Percentiles rank a stretch among this genome's conserved stretches.
These are phyloP conservation scores for Ciborinia camelliae DNA, from an alignment of 2,329 filamentous ascomycete species.

Conservation along the genomic window DNA sequence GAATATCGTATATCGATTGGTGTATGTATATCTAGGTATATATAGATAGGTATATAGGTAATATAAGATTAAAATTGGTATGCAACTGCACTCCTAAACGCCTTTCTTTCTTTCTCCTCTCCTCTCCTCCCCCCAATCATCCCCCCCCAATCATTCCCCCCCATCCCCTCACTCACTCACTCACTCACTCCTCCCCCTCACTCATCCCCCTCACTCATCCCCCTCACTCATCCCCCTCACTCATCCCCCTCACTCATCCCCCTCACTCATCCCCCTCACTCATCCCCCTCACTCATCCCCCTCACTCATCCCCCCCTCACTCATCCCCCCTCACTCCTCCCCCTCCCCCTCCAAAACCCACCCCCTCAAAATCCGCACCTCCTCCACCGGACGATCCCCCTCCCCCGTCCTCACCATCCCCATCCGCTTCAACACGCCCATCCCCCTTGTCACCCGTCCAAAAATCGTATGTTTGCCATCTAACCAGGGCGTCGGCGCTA, in stretches of 20 bases:
- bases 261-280: not conserved
- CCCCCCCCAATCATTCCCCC: not conserved
- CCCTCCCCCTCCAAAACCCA: conserved; percentile 61
- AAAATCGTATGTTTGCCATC: conserved; percentile 98
- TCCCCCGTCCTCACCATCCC: conserved; percentile 78
- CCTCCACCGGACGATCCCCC: conserved; percentile 77
- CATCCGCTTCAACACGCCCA: conserved; percentile 82
- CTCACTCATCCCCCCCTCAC: not conserved
- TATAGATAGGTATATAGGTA: too few species aligned
- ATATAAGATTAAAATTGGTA: too few species aligned
- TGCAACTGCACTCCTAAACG: too few species aligned
- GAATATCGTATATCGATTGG: too few species aligned
- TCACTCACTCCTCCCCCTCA: conserved; percentile 57
- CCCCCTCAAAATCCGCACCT: conserved; percentile 76
- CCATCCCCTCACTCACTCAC: not conserved
- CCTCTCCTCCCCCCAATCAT: too few species aligned
- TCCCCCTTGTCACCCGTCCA: conserved; percentile 78
- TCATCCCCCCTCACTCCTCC: conserved; percentile 10
- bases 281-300: not conserved
- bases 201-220: too few species aligned
- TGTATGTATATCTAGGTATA: too few species aligned
- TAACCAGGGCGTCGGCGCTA: conserved; percentile 92
- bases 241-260: not conserved
- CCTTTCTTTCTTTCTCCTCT: too few species aligned
- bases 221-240: too few species aligned